These are phyloP conservation scores for Hypoxylon intermedium DNA, from an alignment of 495 filamentous ascomycete species.

Conservation along the genomic window DNA sequence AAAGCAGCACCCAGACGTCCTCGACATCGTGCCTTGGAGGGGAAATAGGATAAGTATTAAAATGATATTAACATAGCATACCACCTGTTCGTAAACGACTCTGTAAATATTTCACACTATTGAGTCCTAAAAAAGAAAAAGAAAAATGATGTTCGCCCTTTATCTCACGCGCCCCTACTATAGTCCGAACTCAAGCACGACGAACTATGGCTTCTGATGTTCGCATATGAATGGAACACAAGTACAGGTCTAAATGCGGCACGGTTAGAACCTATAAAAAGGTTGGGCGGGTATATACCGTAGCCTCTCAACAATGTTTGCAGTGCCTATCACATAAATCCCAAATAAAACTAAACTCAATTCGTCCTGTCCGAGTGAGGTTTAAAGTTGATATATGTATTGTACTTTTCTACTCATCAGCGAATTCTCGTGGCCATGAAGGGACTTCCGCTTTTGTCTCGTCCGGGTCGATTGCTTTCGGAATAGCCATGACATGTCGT, in stretches of 20 bases:
- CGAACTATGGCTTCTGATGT: conserved; percentile 12
- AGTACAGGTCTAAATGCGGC: conserved; percentile 11
- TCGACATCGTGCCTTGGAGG: no score
- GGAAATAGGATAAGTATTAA: conserved; percentile 10
- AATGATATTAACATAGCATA: neutral
- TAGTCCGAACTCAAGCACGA: neutral
- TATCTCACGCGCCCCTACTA: neutral
- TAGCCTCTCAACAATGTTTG: conserved; percentile 1
- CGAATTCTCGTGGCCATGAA: conserved; percentile 4
- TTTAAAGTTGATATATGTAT: conserved; percentile 30
- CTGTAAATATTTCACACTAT: conserved; percentile 19
- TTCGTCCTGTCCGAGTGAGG: conserved; percentile 7
- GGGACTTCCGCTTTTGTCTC: conserved; percentile 28
- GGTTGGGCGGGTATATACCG: neutral
- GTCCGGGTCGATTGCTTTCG: conserved; percentile 32
- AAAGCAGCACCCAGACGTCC: neutral
- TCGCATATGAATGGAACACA: conserved; percentile 7
- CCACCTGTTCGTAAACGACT: conserved; percentile 8
- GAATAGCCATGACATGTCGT: conserved; percentile 22
- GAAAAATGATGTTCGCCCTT: neutral
- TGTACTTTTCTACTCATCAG: neutral
- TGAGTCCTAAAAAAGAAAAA: conserved; percentile 19
- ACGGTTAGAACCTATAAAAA: conserved; percentile 5
- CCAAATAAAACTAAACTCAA: conserved; percentile 10
- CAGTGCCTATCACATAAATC: conserved; percentile 4